Evolutionary conservation across 495 filamentous ascomycete species (phyloP).

Genomic region (Recurvomyces mirabilis): DNA sequence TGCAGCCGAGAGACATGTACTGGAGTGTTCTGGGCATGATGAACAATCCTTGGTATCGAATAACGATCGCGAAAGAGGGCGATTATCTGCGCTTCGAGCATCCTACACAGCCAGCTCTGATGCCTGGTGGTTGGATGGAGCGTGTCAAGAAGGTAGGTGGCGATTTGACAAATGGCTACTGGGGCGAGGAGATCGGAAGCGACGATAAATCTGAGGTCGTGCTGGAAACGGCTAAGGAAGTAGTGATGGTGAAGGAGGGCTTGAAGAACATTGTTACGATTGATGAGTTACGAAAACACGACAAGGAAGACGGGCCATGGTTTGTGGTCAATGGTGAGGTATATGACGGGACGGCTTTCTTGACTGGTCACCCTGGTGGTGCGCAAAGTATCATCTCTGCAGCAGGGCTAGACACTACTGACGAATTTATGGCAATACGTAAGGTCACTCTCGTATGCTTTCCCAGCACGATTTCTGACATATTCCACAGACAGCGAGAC

Average conservation of each 20-base stretch:
- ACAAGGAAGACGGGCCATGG: constrained; percentile 61
- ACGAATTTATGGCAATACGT: constrained; percentile 94
- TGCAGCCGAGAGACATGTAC: constrained; percentile 91
- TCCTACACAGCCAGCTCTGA: constrained; percentile 70
- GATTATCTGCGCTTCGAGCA: constrained; percentile 71
- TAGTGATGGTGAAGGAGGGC: constrained; percentile 70
- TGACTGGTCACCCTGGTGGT: constrained; percentile 81
- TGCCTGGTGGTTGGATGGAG: constrained; percentile 92
- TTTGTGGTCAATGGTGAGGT: constrained; percentile 89
- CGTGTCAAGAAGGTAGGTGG: constrained; percentile 80
- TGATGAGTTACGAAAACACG: constrained; percentile 63
- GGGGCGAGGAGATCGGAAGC: constrained; percentile 66
- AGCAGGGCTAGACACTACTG: constrained; percentile 74
- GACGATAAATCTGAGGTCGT: constrained; percentile 38
- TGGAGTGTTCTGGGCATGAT: constrained; percentile 97
- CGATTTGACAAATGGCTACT: constrained; percentile 68
- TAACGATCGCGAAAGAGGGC: constrained; percentile 64
- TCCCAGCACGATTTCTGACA: neutral
- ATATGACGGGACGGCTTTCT: constrained; percentile 76
- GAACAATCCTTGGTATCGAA: constrained; percentile 93
- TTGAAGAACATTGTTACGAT: constrained; percentile 52
- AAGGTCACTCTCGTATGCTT: constrained; percentile 31
- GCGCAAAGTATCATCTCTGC: constrained; percentile 77
- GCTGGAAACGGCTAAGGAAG: constrained; percentile 49
- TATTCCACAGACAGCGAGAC: constrained; percentile 64